phyloP scores from a whole-genome alignment of 2,329 filamentous ascomycete species.

The Rutstroemia sp. region DNA sequence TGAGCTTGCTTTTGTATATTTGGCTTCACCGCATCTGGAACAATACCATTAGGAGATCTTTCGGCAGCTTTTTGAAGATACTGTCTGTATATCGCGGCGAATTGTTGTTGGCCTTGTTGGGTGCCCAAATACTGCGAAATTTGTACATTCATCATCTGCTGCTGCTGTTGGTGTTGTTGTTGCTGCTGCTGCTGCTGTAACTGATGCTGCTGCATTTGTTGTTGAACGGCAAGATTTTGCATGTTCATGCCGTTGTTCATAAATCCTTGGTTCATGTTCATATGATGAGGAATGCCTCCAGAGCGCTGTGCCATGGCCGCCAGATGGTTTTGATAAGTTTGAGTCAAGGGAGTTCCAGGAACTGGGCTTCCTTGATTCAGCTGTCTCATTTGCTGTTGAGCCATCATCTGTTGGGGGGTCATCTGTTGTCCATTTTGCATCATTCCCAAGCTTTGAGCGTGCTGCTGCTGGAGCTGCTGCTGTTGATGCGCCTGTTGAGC shows the following conservation, averaged over 20 bases:
- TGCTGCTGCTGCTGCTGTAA: neutral
- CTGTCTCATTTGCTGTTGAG: slow-evolving; percentile 7
- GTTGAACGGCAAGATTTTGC: slow-evolving; percentile 1
- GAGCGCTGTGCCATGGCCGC: slow-evolving; percentile 1
- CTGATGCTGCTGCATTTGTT: neutral
- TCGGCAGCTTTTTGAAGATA: too few species aligned
- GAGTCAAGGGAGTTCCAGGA: neutral
- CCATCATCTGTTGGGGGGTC: slow-evolving; percentile 5
- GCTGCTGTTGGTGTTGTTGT: neutral
- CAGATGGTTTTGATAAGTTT: slow-evolving; percentile 4
- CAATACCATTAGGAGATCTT: neutral
- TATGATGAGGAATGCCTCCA: slow-evolving; percentile 3
- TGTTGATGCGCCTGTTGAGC: slow-evolving; percentile 13
- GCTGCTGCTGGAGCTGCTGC: neutral
- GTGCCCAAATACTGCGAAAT: neutral
- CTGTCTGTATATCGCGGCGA: neutral
- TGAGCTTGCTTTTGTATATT: neutral
- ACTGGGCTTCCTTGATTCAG: slow-evolving; percentile 3
- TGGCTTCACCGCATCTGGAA: neutral
- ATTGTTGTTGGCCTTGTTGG: neutral
- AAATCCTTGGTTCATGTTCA: slow-evolving; percentile 7
- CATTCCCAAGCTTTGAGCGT: slow-evolving; percentile 2
- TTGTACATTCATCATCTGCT: neutral
- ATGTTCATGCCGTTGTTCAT: slow-evolving; percentile 5
- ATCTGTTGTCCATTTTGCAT: slow-evolving; percentile 6